Percentiles rank a stretch among this genome's conserved stretches.
Evolutionary conservation across 108 stramenopile genomes (phyloP).

Genomic region (Pseudonitzschia pungens): DNA sequence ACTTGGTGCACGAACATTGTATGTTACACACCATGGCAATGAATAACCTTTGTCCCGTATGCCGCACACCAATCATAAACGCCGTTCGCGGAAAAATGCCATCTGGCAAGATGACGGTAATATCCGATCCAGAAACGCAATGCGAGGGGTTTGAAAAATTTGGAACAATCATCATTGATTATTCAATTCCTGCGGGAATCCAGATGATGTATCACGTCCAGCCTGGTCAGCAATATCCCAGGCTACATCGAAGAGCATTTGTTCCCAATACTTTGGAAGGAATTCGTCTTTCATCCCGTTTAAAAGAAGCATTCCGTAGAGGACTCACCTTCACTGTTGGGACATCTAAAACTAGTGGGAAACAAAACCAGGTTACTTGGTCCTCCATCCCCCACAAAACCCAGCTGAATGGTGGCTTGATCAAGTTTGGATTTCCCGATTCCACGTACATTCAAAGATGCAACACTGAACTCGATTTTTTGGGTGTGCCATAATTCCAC

Average conservation of each 20-base stretch:
- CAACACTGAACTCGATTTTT: background rate
- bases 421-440: conserved; percentile 55
- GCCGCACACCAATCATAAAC: background rate
- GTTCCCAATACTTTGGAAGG: conserved; percentile 1
- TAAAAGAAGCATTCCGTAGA: conserved; percentile 26
- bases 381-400: conserved; percentile 65
- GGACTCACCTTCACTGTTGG: conserved; percentile 36
- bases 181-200: conserved; percentile 4
- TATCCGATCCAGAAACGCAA: background rate
- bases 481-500: background rate
- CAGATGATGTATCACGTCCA: conserved; percentile 1
- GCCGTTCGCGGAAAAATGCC: background rate
- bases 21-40: background rate
- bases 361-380: conserved; percentile 41
- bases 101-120: background rate
- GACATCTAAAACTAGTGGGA: conserved; percentile 43
- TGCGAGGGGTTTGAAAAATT: background rate
- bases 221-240: conserved; percentile 9
- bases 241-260: background rate
- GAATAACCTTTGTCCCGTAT: background rate
- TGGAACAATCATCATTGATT: conserved; percentile 6
- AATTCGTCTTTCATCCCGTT: background rate
- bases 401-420: conserved; percentile 17
- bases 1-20: background rate
- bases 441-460: conserved; percentile 31